Conservation (phyloP, 495 filamentous ascomycete genomes). For the Penicillium cinerascens region DNA sequence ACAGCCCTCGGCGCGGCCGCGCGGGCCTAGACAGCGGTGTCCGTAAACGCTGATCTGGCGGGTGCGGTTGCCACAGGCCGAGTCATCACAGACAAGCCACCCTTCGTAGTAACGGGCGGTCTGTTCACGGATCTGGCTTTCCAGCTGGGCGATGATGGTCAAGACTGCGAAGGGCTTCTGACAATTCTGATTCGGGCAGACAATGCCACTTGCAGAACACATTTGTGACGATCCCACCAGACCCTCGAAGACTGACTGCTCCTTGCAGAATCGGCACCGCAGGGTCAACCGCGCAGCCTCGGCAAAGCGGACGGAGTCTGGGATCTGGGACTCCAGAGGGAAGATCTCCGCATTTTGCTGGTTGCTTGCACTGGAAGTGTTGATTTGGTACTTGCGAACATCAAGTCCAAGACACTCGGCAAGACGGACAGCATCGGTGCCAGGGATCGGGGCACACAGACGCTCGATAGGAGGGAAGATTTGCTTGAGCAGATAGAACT, state of each 20-base stretch:
- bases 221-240: slow-evolving; percentile 53
- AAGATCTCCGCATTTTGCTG: slow-evolving; percentile 62
- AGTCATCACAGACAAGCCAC: slow-evolving; percentile 87
- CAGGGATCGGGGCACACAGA: slow-evolving; percentile 90
- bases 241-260: slow-evolving; percentile 69
- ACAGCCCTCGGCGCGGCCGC: slow-evolving; percentile 77
- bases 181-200: slow-evolving; percentile 63
- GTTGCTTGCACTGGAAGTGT: slow-evolving; percentile 51
- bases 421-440: slow-evolving; percentile 81
- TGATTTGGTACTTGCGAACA: slow-evolving; percentile 76
- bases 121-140: slow-evolving; percentile 72
- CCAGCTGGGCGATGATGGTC: slow-evolving; percentile 79
- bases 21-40: slow-evolving; percentile 80
- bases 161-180: slow-evolving; percentile 62
- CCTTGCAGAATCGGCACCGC: slow-evolving; percentile 77
- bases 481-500: slow-evolving; percentile 97
- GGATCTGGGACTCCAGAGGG: slow-evolving; percentile 89
- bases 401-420: slow-evolving; percentile 94
- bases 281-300: slow-evolving; percentile 70
- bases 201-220: slow-evolving; percentile 68
- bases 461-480: slow-evolving; percentile 98
- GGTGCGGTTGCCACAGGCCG: slow-evolving; percentile 80
- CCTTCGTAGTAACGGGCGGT: slow-evolving; percentile 85
- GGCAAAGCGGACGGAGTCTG: slow-evolving; percentile 77
- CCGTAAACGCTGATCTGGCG: slow-evolving; percentile 91